A percentile compares a stretch with the other conserved stretches of the same genome.
Evolutionary conservation across 441 rosid species (phyloP).

Genomic region (Breynia disticha): DNA sequence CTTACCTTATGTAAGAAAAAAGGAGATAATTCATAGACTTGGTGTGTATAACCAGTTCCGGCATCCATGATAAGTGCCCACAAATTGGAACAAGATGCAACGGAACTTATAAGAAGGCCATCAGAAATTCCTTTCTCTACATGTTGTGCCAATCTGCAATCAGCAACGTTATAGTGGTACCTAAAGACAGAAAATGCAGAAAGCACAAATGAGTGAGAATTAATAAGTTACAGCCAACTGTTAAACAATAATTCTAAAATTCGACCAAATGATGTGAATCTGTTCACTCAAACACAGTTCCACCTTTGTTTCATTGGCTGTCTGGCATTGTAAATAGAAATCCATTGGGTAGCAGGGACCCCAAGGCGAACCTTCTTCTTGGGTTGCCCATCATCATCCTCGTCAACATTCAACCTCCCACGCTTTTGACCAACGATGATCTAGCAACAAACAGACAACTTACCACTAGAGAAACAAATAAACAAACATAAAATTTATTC

Average conservation of each 20-base stretch:
- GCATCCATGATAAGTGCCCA: slow-evolving; percentile 99
- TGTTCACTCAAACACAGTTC: slow-evolving; percentile 1
- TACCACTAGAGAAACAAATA: slow-evolving; percentile 4
- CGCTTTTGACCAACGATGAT: slow-evolving; percentile 94
- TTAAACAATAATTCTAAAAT: too few relatives aligned
- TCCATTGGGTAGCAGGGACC: slow-evolving; percentile 97
- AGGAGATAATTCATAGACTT: slow-evolving; percentile 82
- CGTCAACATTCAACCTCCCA: slow-evolving; percentile 79
- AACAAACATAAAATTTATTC: slow-evolving; percentile 1
- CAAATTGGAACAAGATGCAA: slow-evolving; percentile 86
- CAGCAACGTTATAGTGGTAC: slow-evolving; percentile 97
- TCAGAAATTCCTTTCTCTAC: slow-evolving; percentile 90
- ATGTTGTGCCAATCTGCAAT: slow-evolving; percentile 87
- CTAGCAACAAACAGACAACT: slow-evolving; percentile 20
- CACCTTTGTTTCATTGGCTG: slow-evolving; percentile 98
- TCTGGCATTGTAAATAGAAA: slow-evolving; percentile 94
- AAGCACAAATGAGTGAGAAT: too few relatives aligned
- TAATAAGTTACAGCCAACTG: too few relatives aligned
- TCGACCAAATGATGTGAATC: not conserved
- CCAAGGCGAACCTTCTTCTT: slow-evolving; percentile 93
- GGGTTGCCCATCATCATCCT: slow-evolving; percentile 90
- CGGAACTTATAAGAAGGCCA: slow-evolving; percentile 92
- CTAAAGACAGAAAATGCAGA: slow-evolving; percentile 18
- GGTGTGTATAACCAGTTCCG: slow-evolving; percentile 80
- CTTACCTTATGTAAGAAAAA: slow-evolving; percentile 79